Evolutionary conservation across 305 asterid species (phyloP).

Genomic region (Fraxinus greggii): DNA sequence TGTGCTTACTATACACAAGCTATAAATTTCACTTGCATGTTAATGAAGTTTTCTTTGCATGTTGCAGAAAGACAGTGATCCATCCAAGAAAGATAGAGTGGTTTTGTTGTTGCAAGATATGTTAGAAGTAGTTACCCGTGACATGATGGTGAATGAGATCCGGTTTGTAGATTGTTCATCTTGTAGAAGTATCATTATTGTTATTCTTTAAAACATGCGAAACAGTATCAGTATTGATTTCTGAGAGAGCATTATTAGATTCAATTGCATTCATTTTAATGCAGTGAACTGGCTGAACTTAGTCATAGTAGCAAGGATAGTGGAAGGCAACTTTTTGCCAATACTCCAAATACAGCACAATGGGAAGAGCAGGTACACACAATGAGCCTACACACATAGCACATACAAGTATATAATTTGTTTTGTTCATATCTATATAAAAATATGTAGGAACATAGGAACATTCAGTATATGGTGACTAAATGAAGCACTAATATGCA

Average conservation of each 20-base stretch:
- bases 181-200: slow-evolving; percentile 10
- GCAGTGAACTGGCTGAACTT: slow-evolving; percentile 86
- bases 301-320: slow-evolving; percentile 80
- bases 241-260: slow-evolving; percentile 16
- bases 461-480: slow-evolving; percentile 3
- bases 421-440: slow-evolving; percentile 4
- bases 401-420: background rate
- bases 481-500: slow-evolving; percentile 13
- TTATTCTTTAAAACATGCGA: background rate
- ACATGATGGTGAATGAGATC: slow-evolving; percentile 88
- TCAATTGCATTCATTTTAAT: slow-evolving; percentile 21
- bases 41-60: slow-evolving; percentile 23
- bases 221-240: slow-evolving; percentile 13
- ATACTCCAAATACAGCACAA: slow-evolving; percentile 73
- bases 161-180: slow-evolving; percentile 55
- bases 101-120: slow-evolving; percentile 93
- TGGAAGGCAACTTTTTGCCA: slow-evolving; percentile 86
- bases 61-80: slow-evolving; percentile 76
- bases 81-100: slow-evolving; percentile 73
- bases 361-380: slow-evolving; percentile 93
- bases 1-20: slow-evolving; percentile 6
- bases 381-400: slow-evolving; percentile 3
- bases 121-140: slow-evolving; percentile 90
- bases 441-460: background rate
- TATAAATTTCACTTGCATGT: slow-evolving; percentile 21